Evolutionary conservation across 2,329 filamentous ascomycete genomes (phyloP).

Genomic region (Scolecobasidium constrictum): DNA sequence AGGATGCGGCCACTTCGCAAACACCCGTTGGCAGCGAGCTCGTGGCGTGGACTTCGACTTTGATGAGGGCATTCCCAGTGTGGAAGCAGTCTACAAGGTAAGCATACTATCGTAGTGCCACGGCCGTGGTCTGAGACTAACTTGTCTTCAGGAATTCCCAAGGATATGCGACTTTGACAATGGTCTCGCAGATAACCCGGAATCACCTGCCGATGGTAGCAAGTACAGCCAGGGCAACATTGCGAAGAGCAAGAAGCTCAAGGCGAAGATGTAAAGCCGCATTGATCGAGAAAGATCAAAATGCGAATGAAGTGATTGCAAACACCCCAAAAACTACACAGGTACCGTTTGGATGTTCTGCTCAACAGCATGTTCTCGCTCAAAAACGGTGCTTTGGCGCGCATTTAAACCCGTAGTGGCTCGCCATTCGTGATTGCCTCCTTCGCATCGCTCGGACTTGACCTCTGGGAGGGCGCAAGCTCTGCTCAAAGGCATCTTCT

Average conservation of each 20-base stretch:
- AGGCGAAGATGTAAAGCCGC: not conserved
- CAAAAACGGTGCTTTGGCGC: no score
- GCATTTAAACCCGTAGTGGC: no score
- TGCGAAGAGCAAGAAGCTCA: constrained; percentile 13
- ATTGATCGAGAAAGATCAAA: not conserved
- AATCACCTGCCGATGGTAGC: constrained; percentile 63
- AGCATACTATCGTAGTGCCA: not conserved
- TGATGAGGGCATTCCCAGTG: constrained; percentile 61
- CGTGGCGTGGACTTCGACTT: constrained; percentile 86
- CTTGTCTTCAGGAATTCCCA: constrained; percentile 42
- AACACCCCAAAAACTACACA: no score
- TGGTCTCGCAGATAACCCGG: constrained; percentile 75
- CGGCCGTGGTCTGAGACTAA: not conserved
- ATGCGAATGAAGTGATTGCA: not conserved
- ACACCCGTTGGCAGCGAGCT: constrained; percentile 88
- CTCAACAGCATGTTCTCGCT: no score
- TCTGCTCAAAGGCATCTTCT: no score
- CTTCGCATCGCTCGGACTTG: no score
- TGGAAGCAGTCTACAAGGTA: constrained; percentile 67
- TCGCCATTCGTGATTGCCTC: no score
- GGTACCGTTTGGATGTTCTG: no score
- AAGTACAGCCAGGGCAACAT: constrained; percentile 78
- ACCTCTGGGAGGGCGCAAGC: no score
- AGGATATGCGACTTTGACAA: constrained; percentile 81
- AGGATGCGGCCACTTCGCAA: constrained; percentile 83